Conservation (phyloP, 148 eudicot genomes). For the Rhododendron williamsianum region DNA sequence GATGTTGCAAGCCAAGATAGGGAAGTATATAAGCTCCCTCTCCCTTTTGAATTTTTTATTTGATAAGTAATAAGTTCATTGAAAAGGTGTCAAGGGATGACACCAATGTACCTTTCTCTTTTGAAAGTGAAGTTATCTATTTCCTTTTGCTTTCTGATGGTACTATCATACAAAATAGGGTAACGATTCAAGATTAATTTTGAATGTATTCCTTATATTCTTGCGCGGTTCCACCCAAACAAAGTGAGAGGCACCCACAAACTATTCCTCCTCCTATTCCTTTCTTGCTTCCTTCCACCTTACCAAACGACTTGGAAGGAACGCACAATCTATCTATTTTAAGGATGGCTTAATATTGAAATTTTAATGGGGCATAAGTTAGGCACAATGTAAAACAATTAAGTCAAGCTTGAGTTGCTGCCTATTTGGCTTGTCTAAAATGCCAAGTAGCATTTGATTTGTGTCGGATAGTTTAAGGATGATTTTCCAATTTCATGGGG, state of each 20-base stretch:
- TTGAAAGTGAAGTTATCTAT: neutral
- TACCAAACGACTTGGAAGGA: neutral
- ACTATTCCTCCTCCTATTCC: neutral
- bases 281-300: neutral
- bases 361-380: neutral
- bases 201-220: neutral
- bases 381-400: neutral
- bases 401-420: neutral
- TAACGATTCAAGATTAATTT: neutral
- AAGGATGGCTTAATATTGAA: neutral
- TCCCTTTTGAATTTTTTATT: neutral
- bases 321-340: neutral
- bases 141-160: neutral
- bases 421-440: neutral
- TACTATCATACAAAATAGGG: neutral
- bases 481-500: neutral
- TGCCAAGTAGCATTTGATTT: neutral
- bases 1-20: neutral
- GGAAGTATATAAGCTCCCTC: neutral
- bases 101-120: neutral
- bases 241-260: neutral
- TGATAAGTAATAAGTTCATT: neutral
- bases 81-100: neutral
- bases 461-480: neutral
- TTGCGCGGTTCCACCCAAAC: neutral